Evolutionary conservation across 768 basidiomycete species (phyloP).

Genomic region (Xerocomellus chrysenteron): DNA sequence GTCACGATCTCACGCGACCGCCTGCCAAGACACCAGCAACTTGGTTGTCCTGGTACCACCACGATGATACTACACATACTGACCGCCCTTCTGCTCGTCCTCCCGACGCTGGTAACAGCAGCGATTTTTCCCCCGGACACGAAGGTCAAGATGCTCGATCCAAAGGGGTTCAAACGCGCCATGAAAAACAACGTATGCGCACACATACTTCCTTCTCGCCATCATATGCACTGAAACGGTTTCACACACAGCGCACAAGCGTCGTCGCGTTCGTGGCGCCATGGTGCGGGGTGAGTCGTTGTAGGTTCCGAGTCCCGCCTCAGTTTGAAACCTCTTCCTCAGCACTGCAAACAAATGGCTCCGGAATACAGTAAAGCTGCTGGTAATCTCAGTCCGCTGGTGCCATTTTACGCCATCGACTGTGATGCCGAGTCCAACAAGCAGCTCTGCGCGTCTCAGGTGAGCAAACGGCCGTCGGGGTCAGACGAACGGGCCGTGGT

Average conservation of each 20-base stretch:
- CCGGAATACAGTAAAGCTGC: constrained; percentile 88
- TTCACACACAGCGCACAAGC: constrained; percentile 54
- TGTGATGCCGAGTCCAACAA: constrained; percentile 85
- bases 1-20: neutral
- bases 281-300: constrained; percentile 78
- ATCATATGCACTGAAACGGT: neutral
- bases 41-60: neutral
- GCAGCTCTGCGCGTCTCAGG: constrained; percentile 78
- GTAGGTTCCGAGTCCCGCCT: neutral
- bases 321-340: neutral
- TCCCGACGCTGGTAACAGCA: constrained; percentile 42
- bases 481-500: neutral
- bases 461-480: constrained; percentile 15
- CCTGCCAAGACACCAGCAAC: neutral
- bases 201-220: neutral
- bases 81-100: constrained; percentile 17
- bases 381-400: constrained; percentile 69
- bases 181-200: constrained; percentile 74
- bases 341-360: constrained; percentile 81
- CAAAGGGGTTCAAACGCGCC: constrained; percentile 64
- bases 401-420: constrained; percentile 91
- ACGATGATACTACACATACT: constrained; percentile 28
- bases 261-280: constrained; percentile 93
- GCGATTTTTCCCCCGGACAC: constrained; percentile 51
- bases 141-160: constrained; percentile 71